These are phyloP conservation scores for Paracoccidioides brasiliensis DNA, from an alignment of 2,329 filamentous ascomycete species.

Conservation along the genomic window DNA sequence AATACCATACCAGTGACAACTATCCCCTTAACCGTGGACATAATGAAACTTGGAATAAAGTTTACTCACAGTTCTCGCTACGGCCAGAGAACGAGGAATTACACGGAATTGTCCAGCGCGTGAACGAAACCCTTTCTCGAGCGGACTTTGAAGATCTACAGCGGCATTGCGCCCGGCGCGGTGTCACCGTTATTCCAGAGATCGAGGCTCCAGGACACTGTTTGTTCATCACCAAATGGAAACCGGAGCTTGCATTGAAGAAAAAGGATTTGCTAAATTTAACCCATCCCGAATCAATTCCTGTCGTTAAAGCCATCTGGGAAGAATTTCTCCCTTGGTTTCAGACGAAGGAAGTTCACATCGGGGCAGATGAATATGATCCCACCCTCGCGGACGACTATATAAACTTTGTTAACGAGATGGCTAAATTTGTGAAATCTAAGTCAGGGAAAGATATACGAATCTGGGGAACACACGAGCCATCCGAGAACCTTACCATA, in stretches of 20 bases:
- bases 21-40: constrained; percentile 39
- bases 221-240: constrained; percentile 46
- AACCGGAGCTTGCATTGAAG: constrained; percentile 40
- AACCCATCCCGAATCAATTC: constrained; percentile 41
- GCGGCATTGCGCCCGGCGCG: constrained; percentile 38
- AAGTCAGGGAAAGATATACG: constrained; percentile 34
- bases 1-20: constrained; percentile 47
- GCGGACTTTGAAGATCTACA: constrained; percentile 42
- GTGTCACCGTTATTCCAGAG: constrained; percentile 47
- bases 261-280: constrained; percentile 43
- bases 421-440: constrained; percentile 35
- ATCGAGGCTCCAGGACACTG: constrained; percentile 48
- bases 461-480: constrained; percentile 46
- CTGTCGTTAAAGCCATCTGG: constrained; percentile 42
- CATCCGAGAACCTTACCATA: constrained; percentile 29
- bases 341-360: constrained; percentile 37
- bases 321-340: constrained; percentile 39
- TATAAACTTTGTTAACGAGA: constrained; percentile 38
- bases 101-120: constrained; percentile 36
- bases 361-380: constrained; percentile 41
- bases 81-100: constrained; percentile 38
- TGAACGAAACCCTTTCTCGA: constrained; percentile 44
- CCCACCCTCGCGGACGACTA: constrained; percentile 33
- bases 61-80: constrained; percentile 45
- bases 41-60: constrained; percentile 34